These are phyloP conservation scores for Pseudoneurospora amorphoporcata DNA, from an alignment of 495 filamentous ascomycete genomes.

Conservation along the genomic window DNA sequence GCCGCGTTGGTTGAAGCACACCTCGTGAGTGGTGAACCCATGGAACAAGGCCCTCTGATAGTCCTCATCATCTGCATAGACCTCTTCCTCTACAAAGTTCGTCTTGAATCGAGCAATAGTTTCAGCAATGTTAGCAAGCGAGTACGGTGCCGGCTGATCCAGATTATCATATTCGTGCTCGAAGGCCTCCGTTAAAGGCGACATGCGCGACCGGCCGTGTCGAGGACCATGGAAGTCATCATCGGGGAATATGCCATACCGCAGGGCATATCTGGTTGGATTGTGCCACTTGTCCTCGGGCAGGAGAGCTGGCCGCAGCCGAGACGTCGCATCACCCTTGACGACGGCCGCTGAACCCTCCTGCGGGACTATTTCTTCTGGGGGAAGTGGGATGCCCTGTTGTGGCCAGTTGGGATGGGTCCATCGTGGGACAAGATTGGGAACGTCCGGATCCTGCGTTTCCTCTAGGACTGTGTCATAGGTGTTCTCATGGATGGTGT, in stretches of 20 bases:
- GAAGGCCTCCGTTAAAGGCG: constrained; percentile 12
- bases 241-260: constrained; percentile 24
- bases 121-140: neutral
- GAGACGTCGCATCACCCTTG: constrained; percentile 9
- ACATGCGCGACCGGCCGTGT: constrained; percentile 24
- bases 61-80: constrained; percentile 16
- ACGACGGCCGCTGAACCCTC: neutral
- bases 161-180: neutral
- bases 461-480: neutral
- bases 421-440: neutral
- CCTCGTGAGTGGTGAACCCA: constrained; percentile 23
- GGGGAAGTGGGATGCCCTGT: neutral
- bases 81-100: constrained; percentile 6
- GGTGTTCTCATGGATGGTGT: neutral
- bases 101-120: constrained; percentile 8
- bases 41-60: constrained; percentile 20
- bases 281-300: constrained; percentile 7
- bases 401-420: neutral
- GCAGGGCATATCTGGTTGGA: constrained; percentile 24
- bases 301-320: constrained; percentile 22
- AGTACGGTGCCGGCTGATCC: neutral
- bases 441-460: neutral
- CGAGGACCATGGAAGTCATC: neutral
- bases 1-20: neutral
- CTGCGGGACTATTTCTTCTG: neutral